Percentiles rank a stretch among this genome's conserved stretches.
phyloP scores from a whole-genome alignment of 306 rosid species.

The Cucumis cinereus region DNA sequence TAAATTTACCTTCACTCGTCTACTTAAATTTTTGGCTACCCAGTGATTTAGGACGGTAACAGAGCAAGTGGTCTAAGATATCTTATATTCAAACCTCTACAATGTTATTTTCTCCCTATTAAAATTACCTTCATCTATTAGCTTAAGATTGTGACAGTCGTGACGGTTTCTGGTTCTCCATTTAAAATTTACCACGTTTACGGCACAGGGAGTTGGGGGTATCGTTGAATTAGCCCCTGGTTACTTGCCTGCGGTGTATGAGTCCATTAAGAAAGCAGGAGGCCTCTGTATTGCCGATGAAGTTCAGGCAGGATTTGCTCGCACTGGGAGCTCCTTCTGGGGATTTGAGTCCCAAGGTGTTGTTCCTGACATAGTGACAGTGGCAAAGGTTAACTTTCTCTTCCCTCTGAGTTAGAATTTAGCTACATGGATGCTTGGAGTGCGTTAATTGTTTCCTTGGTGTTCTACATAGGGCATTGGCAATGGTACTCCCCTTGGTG shows the following conservation, averaged over 20 bases:
- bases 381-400: conserved; percentile 66
- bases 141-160: too few relatives aligned
- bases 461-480: conserved; percentile 65
- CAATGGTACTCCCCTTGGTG: conserved; percentile 97
- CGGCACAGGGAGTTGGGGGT: conserved; percentile 80
- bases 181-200: neutral
- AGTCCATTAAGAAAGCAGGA: conserved; percentile 55
- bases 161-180: neutral
- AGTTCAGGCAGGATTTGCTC: conserved; percentile 79
- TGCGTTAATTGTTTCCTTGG: conserved; percentile 1
- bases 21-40: too few relatives aligned
- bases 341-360: conserved; percentile 90
- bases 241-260: conserved; percentile 61
- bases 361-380: conserved; percentile 84
- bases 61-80: too few relatives aligned
- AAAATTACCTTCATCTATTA: too few relatives aligned
- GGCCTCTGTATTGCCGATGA: conserved; percentile 95
- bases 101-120: too few relatives aligned
- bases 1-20: too few relatives aligned
- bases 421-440: neutral
- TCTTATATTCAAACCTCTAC: too few relatives aligned
- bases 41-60: too few relatives aligned
- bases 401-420: neutral
- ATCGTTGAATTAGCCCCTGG: conserved; percentile 84
- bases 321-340: conserved; percentile 92